These are phyloP conservation scores for Cardiospermum halicacabum DNA, from an alignment of 345 rosid species.

Conservation along the genomic window DNA sequence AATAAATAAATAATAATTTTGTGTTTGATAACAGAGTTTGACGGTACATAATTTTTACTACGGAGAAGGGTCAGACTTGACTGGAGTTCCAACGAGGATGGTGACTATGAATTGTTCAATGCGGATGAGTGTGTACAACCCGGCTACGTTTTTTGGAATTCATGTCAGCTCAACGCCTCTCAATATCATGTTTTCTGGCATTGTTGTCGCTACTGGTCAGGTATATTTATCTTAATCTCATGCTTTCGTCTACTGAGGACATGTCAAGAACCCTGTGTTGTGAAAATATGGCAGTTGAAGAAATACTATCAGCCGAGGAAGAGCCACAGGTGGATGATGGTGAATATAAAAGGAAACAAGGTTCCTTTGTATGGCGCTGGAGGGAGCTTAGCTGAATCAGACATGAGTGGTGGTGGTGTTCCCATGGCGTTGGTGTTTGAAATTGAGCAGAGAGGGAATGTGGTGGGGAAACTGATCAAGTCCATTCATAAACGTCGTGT, in stretches of 20 bases:
- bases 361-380: slow-evolving; percentile 86
- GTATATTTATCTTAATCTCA: slow-evolving; percentile 34
- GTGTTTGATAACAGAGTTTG: slow-evolving; percentile 39
- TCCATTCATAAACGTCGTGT: slow-evolving; percentile 46
- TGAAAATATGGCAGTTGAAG: slow-evolving; percentile 71
- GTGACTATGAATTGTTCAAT: slow-evolving; percentile 61
- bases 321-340: slow-evolving; percentile 46
- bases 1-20: neutral
- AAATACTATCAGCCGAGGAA: slow-evolving; percentile 76
- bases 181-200: slow-evolving; percentile 57
- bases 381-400: slow-evolving; percentile 36
- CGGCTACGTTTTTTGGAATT: slow-evolving; percentile 77
- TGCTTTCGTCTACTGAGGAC: no score
- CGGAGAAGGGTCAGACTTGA: slow-evolving; percentile 72
- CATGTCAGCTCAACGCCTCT: slow-evolving; percentile 62
- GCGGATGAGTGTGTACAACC: slow-evolving; percentile 55
- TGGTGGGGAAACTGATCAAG: slow-evolving; percentile 72
- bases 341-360: slow-evolving; percentile 42
- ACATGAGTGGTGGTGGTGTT: slow-evolving; percentile 34
- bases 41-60: slow-evolving; percentile 50
- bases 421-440: slow-evolving; percentile 60
- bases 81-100: slow-evolving; percentile 78
- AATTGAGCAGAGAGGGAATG: slow-evolving; percentile 56
- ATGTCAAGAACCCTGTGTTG: slow-evolving; percentile 9
- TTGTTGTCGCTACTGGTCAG: slow-evolving; percentile 66